Base-by-base conservation (phyloP, 352 stramenopile genomes). In the Pythium pectinolyticum region DNA sequence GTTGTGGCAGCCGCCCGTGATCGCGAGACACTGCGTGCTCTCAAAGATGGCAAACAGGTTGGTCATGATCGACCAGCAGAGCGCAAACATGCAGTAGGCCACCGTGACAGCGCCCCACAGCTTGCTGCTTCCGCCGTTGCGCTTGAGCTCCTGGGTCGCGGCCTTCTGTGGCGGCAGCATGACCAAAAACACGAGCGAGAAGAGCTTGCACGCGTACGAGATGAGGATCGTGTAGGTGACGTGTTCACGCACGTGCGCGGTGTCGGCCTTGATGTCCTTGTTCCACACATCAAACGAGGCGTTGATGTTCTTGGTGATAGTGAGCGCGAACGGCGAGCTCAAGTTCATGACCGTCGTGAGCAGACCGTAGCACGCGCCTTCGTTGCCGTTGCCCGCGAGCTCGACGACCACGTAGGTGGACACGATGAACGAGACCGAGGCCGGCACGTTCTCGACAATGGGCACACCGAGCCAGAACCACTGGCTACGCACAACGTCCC, bases 301-400 rank as follows among this genome's bases (percentile, higher is more conserved):
- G 63, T 72, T 53, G 32, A 75, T 61, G 61, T 69, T 64, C 59
- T 78, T 78, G 61, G 67, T 70, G 50, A 70, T 67, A 19, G 60
- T 75, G 6, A 62, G 47, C 24, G 58, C 66, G 51, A 80, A 75
- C 17, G 66, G 59, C 19, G 48, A 53, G 17, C 46, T 57, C 10
- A 77, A 51, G 60, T 77, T 80, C 46, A 48, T 53, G 25, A 75
- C 65, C 40, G 72, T 77, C 15, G 72, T 80, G 11, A 77, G n/a
- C 10, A 80, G 61, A 40, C 69, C 66, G 48, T 77, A 80, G 55
- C 70, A 54, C 11, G 69, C 67, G 31, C 66, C 72, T 61, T 80
- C 72, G 56, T 77, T 70, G 32, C 72, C 72, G 2, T 64, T n/a
- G 15, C 63, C 69, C 5, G 69, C 65, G 3, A 80, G 54, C 50